Percentiles rank a stretch among this genome's conserved stretches.
phyloP scores from a whole-genome alignment of 148 eudicot species.

The Silene uniflora region DNA sequence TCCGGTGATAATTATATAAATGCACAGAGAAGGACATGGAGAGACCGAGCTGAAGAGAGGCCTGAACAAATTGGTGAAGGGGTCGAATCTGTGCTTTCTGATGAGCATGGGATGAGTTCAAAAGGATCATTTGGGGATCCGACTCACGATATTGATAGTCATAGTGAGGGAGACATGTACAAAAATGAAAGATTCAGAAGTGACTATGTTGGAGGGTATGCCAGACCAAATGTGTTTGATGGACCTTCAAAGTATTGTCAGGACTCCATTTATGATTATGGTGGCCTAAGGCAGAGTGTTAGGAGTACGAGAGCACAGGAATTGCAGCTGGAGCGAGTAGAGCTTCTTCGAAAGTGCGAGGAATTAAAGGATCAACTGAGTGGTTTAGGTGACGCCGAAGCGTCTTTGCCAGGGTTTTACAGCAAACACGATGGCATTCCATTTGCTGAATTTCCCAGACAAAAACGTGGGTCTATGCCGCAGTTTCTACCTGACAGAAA shows the following conservation, averaged over 20 bases:
- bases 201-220: constrained; percentile 29
- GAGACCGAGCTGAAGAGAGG: constrained; percentile 28
- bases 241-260: constrained; percentile 41
- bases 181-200: constrained; percentile 32
- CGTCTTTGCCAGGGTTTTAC: constrained; percentile 29
- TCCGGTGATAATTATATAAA: constrained; percentile 13
- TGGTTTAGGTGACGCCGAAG: constrained; percentile 33
- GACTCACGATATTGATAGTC: constrained; percentile 17
- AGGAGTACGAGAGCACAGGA: constrained; percentile 34
- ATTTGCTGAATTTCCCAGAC: constrained; percentile 33
- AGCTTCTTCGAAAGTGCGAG: constrained; percentile 53
- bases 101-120: constrained; percentile 25
- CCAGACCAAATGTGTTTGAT: constrained; percentile 33
- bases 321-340: constrained; percentile 46
- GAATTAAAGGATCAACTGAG: constrained; percentile 54
- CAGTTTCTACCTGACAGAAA: constrained; percentile 28
- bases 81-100: constrained; percentile 22
- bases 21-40: constrained; percentile 18
- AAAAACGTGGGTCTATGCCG: constrained; percentile 27
- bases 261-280: constrained; percentile 31
- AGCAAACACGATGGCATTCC: constrained; percentile 30
- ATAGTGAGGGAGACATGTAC: constrained; percentile 16
- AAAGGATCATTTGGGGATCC: constrained; percentile 21
- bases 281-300: constrained; percentile 33
- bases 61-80: constrained; percentile 28